Evolutionary conservation across 176 grass and related monocot species (phyloP).

Genomic region (Triticum monococcum): DNA sequence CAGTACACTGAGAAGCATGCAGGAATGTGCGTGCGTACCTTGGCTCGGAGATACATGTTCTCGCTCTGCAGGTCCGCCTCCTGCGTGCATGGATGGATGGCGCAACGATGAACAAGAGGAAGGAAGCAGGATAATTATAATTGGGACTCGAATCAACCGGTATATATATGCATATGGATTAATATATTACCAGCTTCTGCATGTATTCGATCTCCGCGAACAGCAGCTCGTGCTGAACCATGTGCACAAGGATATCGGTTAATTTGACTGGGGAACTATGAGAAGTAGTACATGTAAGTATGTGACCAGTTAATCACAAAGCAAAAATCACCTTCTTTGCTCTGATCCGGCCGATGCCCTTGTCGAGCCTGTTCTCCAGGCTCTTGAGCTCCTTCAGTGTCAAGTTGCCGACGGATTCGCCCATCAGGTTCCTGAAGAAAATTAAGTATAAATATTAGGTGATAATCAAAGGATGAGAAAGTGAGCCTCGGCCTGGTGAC

Average conservation of each 20-base stretch:
- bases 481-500: not conserved
- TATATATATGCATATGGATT: too few species aligned
- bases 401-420: conserved; percentile 8
- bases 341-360: not conserved
- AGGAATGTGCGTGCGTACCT: not conserved
- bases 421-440: not conserved
- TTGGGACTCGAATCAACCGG: not conserved
- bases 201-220: conserved; percentile 12
- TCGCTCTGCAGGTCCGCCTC: conserved; percentile 9
- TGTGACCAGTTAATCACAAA: not conserved
- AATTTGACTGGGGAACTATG: not conserved
- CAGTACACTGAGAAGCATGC: not conserved
- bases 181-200: not conserved
- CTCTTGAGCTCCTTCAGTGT: conserved; percentile 1
- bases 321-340: not conserved
- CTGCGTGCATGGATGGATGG: not conserved
- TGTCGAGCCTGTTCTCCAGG: conserved; percentile 13
- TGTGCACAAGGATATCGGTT: not conserved
- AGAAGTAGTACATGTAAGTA: not conserved
- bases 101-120: not conserved
- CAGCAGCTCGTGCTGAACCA: not conserved
- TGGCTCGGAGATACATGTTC: conserved; percentile 18
- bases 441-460: not conserved
- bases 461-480: not conserved
- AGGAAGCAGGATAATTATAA: not conserved